Percentiles rank a stretch among this genome's conserved stretches.
Evolutionary conservation across 2,329 filamentous ascomycete species (phyloP).

Genomic region (Diaporthe citriasiana): DNA sequence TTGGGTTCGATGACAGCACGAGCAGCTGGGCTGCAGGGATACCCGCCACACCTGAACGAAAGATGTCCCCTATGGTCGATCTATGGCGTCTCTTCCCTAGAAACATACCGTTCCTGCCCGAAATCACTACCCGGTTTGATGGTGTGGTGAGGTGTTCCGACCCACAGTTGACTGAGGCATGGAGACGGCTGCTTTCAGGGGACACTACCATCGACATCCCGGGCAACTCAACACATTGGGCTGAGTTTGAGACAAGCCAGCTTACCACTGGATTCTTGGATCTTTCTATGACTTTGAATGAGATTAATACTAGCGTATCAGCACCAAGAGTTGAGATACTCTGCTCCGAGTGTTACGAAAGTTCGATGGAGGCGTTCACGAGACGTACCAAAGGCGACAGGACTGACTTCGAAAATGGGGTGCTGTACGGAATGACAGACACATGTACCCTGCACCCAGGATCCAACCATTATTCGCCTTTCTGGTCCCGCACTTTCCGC

Average conservation of each 20-base stretch:
- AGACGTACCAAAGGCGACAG: slow-evolving; percentile 40
- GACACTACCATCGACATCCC: slow-evolving; percentile 40
- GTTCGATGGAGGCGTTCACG: slow-evolving; percentile 43
- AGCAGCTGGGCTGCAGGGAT: slow-evolving; percentile 35
- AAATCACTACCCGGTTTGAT: slow-evolving; percentile 32
- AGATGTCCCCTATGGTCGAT: slow-evolving; percentile 43
- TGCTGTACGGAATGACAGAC: slow-evolving; percentile 40
- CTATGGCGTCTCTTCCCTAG: slow-evolving; percentile 37
- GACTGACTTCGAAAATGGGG: slow-evolving; percentile 37
- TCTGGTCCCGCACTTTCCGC: slow-evolving; percentile 44
- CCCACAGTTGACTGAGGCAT: neutral
- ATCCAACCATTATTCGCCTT: slow-evolving; percentile 40
- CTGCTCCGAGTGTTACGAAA: slow-evolving; percentile 53
- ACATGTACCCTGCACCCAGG: slow-evolving; percentile 28
- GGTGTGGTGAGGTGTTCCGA: slow-evolving; percentile 26
- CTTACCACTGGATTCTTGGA: slow-evolving; percentile 32
- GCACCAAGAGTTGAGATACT: slow-evolving; percentile 47
- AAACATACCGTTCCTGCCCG: slow-evolving; percentile 38
- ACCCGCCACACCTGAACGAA: slow-evolving; percentile 34
- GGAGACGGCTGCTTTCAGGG: slow-evolving; percentile 12
- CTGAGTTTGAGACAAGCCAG: slow-evolving; percentile 38
- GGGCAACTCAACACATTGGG: slow-evolving; percentile 41
- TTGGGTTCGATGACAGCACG: slow-evolving; percentile 43
- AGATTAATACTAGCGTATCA: slow-evolving; percentile 9
- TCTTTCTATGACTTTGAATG: neutral